Conservation (phyloP, 352 stramenopile genomes). For the Pseudoperonospora humuli region DNA sequence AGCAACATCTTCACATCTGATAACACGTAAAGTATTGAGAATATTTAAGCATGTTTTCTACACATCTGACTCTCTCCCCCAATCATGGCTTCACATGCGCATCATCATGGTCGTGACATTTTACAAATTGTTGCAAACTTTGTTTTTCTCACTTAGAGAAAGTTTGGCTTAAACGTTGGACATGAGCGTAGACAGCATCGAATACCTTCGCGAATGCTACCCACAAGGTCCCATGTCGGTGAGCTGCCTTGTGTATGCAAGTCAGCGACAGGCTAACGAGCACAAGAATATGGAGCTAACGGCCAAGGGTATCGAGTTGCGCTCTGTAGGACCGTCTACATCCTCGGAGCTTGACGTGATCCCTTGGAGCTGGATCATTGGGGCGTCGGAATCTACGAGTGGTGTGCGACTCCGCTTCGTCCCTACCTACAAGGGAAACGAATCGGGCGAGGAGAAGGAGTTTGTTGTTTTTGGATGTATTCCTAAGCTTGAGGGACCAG, state of each 20-base stretch:
- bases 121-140: too few species aligned
- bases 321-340: conserved; percentile 1
- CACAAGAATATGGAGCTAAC: conserved; percentile 26
- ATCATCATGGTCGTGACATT: too few species aligned
- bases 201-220: too few species aligned
- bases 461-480: conserved; percentile 31
- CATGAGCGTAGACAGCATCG: too few species aligned
- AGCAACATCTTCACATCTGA: conserved; percentile 48
- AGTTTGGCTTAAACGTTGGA: too few species aligned
- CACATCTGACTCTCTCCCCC: too few species aligned
- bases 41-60: too few species aligned
- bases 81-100: too few species aligned
- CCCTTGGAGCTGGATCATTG: conserved; percentile 38
- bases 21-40: conserved; percentile 13
- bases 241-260: too few species aligned
- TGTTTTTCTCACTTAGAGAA: too few species aligned
- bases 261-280: conserved; percentile 18
- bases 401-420: conserved; percentile 18
- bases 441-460: conserved; percentile 20
- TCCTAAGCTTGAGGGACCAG: conserved; percentile 7
- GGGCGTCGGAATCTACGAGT: conserved; percentile 26
- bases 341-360: conserved; percentile 21
- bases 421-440: conserved; percentile 12
- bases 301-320: conserved; percentile 30
- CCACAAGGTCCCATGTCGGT: too few species aligned